Evolutionary conservation across 192 early-diverging fungal species (phyloP).

Genomic region (Linnemannia schmuckeri): DNA sequence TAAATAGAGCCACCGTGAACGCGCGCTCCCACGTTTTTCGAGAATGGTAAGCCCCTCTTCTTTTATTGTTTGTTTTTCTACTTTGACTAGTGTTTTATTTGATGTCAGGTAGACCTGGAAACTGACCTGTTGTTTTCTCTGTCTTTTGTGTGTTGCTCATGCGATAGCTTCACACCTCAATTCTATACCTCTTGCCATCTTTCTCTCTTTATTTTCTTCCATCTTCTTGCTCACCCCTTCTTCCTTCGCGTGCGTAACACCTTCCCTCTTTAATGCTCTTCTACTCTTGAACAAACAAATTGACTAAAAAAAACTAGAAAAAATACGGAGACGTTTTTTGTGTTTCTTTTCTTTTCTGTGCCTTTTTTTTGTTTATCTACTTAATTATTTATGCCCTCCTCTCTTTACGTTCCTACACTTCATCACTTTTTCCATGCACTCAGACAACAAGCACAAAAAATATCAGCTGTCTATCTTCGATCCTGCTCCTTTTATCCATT

Average conservation of each 20-base stretch:
- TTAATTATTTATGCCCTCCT: background rate
- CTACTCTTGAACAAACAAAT: background rate
- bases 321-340: background rate
- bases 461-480: background rate
- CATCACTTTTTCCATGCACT: background rate
- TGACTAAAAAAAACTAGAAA: background rate
- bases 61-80: background rate
- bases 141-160: background rate
- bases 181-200: background rate
- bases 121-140: background rate
- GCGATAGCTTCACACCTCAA: background rate
- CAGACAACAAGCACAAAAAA: background rate
- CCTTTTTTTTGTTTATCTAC: background rate
- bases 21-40: background rate
- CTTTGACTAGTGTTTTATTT: background rate
- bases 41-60: background rate
- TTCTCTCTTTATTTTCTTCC: conserved; percentile 8
- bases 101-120: background rate
- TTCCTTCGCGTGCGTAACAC: no score
- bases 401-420: background rate
- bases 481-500: background rate
- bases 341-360: background rate
- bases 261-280: background rate
- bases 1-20: conserved; percentile 16
- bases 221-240: background rate